Conservation (phyloP, 2,329 filamentous ascomycete genomes). For the Cordyceps tenuipes region DNA sequence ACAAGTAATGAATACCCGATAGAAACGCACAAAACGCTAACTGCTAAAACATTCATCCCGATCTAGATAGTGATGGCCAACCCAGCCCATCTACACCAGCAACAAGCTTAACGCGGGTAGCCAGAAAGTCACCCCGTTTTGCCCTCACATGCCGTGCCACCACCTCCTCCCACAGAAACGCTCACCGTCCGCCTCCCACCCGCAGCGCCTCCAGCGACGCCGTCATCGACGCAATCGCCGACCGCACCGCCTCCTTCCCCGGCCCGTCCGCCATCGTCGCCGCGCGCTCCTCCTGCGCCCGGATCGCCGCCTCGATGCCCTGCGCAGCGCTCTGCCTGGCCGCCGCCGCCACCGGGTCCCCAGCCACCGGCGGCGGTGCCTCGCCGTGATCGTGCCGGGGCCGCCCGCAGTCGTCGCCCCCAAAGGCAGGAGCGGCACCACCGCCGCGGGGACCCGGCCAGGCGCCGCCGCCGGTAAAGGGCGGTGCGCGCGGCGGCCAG, state of each 20-base stretch:
- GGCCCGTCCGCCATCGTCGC: slow-evolving; percentile 21
- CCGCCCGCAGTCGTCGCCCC: too few relatives aligned
- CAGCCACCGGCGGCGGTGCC: slow-evolving; percentile 12
- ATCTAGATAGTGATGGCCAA: neutral
- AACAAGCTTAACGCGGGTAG: neutral
- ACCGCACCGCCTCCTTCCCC: slow-evolving; percentile 20
- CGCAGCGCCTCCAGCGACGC: slow-evolving; percentile 29
- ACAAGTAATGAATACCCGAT: neutral
- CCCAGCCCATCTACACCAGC: neutral
- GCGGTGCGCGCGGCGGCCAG: too few relatives aligned
- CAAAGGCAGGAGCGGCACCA: too few relatives aligned
- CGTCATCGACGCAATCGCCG: slow-evolving; percentile 32
- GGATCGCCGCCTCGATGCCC: slow-evolving; percentile 22
- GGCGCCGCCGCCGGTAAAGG: too few relatives aligned
- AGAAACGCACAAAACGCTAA: too few relatives aligned
- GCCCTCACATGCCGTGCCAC: slow-evolving; percentile 9
- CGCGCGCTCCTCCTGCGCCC: slow-evolving; percentile 19
- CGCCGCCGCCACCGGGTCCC: slow-evolving; percentile 20
- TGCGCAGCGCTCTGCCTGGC: slow-evolving; percentile 30
- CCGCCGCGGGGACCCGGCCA: too few relatives aligned
- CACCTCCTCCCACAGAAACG: neutral
- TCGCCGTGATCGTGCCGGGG: slow-evolving; percentile 10
- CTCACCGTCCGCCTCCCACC: slow-evolving; percentile 39
- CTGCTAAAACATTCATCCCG: neutral
- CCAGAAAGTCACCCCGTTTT: neutral